Base-by-base conservation (phyloP, 805 yeast genomes). In the Yamadazyma phyllophila region DNA sequence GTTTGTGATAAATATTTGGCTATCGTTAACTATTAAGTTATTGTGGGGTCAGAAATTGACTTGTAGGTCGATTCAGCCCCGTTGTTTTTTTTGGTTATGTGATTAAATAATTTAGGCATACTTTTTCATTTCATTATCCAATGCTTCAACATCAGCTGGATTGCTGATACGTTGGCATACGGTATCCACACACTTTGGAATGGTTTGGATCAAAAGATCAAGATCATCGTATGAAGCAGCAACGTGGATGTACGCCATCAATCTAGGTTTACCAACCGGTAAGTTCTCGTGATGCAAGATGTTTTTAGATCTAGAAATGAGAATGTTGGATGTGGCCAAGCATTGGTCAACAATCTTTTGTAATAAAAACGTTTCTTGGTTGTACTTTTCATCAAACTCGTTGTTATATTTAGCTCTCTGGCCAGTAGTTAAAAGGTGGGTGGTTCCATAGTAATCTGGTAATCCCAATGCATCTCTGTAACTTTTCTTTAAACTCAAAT, bases 271-370 rank as follows among this genome's bases (percentile, higher is more conserved):
- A 26, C 54, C 52, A 51, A 72, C 63, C 27, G 94, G 89, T 49
- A 86, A 71, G 42, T 81, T 67, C 60, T 90, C 97, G 59, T 84
- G 95, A 53, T 79, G 82, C 44, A 83, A 69, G 10, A 89, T 75
- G 47, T 73, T 73, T 46, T 80, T 81, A 24, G 82, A 71, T 57
- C 96, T 80, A 9, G 79, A 74, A 39, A 91, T 73, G 49, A 89
- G 73, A 13, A 88, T 71, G 39, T 71, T 74, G 12, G 80, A 77
- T 13, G 74, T 63, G 9, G 60, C 57, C 44, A 86, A 71, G 8
- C 81, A 69, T 16, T 63, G 62, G 55, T 85, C 83, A 26, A 88
- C 80, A 17, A 91, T 77, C 43, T 67, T 67, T 63, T 88, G 95
- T 45, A 92, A 65, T 41, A 87, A 65, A 52, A 67, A 76, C 47